Conservation (phyloP, 192 early-diverging fungal species). For the Gamsiella multidivaricata region DNA sequence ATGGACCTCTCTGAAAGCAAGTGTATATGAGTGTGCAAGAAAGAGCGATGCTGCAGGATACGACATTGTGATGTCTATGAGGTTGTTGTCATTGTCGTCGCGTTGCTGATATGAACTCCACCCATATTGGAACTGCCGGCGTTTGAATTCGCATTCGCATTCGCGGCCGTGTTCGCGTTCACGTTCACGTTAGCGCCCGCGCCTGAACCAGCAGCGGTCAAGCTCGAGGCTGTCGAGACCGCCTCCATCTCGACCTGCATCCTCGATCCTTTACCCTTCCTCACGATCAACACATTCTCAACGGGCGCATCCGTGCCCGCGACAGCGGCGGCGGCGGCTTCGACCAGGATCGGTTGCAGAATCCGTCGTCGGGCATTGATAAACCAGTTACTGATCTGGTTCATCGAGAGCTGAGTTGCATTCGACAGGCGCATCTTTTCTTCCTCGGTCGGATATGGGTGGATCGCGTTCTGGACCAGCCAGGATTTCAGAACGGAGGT, state of each 20-base stretch:
- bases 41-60: no score
- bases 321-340: constrained; percentile 39
- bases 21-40: no score
- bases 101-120: no score
- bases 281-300: constrained; percentile 51
- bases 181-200: no score
- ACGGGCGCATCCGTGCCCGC: constrained; percentile 44
- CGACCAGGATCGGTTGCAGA: constrained; percentile 42
- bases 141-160: no score
- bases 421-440: constrained; percentile 65
- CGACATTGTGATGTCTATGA: no score
- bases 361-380: constrained; percentile 75
- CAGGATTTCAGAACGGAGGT: constrained; percentile 69
- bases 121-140: no score
- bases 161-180: no score
- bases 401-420: constrained; percentile 67
- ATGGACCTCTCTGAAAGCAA: no score
- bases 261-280: constrained; percentile 52
- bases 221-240: background rate
- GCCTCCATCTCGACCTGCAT: constrained; percentile 56
- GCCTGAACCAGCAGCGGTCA: background rate
- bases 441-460: constrained; percentile 77
- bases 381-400: constrained; percentile 83
- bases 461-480: constrained; percentile 67
- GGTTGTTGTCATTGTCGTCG: no score